Base-by-base conservation (phyloP, 371 early-diverging fungal genomes). In the Nematocida homosporus region DNA sequence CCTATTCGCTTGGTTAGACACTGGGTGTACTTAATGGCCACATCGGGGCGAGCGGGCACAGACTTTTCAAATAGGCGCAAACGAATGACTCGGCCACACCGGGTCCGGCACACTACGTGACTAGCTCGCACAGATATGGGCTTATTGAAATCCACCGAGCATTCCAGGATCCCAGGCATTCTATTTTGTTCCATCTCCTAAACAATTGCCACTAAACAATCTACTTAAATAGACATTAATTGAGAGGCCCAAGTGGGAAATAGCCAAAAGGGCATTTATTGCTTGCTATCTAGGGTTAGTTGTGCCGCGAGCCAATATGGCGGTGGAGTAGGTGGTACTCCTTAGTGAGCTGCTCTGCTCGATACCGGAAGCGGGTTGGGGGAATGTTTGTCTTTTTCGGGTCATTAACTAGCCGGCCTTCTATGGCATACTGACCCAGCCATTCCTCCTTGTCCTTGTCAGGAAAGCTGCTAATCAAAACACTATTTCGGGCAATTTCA, bases 321-420 rank as follows among this genome's bases (percentile, higher is more conserved):
- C 63, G 48, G 1, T 61, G 18, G 8, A 72, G 63, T 29, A 72
- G 32, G 10, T 20, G 25, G 63, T 72, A 72, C 34, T 72, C 75
- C 6, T 72, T 64, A 3, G 44, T 20, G 0, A 72, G 56, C 27
- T 55, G 8, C 50, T 61, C 1, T 41, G 0, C 34, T 10, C 96
- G 88, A 83, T 89, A 93, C 13, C 86, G 84, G n/a, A 92, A 82
- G 18, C 97, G 88, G 56, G 91, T 89, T 83, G 90, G 85, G 18
- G 97, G 94, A 32, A 95, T 93, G 78, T 96, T 96, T 56, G 94
- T 93, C 85, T 91, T 93, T 25, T 88, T 87, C 81, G 94, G 91
- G 69, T 92, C 87, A 83, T 72, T 66, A 27, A 59, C 55, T 42
- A 51, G 42, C 0, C 88, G 87, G 3, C 93, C 93, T 3, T 90